phyloP scores from a whole-genome alignment of 2,329 filamentous ascomycete species.

The Claviceps sorghi region DNA sequence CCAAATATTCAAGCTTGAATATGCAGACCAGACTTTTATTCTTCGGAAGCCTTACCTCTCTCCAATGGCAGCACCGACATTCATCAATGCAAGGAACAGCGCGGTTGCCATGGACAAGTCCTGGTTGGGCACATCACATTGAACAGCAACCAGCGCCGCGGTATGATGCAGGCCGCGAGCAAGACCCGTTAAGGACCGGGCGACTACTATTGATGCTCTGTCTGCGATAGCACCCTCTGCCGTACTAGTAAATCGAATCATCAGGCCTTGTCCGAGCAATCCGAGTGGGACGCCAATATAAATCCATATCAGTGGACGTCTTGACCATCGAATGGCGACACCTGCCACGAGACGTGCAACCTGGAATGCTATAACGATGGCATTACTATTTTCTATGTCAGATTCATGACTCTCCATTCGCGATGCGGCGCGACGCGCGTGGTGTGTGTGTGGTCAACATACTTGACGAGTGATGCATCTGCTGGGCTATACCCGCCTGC shows the following conservation, averaged over 20 bases:
- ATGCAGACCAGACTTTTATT: not conserved
- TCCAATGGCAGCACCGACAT: constrained; percentile 15
- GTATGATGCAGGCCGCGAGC: constrained; percentile 14
- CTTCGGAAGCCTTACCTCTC: constrained; percentile 9
- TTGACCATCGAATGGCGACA: constrained; percentile 22
- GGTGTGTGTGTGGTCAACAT: constrained; percentile 4
- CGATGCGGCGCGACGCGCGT: not conserved
- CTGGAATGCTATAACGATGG: constrained; percentile 21
- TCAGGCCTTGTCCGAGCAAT: constrained; percentile 17
- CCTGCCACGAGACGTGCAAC: constrained; percentile 21
- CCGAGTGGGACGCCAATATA: constrained; percentile 11
- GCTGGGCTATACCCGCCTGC: constrained; percentile 21
- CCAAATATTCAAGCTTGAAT: not conserved
- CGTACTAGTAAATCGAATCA: constrained; percentile 11
- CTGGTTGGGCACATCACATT: constrained; percentile 16
- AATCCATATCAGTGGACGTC: constrained; percentile 14
- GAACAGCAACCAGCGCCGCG: constrained; percentile 8
- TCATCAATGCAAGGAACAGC: constrained; percentile 19
- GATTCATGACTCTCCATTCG: not conserved
- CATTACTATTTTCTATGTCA: constrained; percentile 11
- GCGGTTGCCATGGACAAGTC: constrained; percentile 20
- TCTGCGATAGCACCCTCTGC: constrained; percentile 7
- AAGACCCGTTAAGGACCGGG: constrained; percentile 15
- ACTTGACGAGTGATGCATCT: constrained; percentile 23
- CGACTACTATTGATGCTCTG: constrained; percentile 16